Evolutionary conservation across 2,329 filamentous ascomycete genomes (phyloP).

Genomic region (Aspergillus alliaceus): DNA sequence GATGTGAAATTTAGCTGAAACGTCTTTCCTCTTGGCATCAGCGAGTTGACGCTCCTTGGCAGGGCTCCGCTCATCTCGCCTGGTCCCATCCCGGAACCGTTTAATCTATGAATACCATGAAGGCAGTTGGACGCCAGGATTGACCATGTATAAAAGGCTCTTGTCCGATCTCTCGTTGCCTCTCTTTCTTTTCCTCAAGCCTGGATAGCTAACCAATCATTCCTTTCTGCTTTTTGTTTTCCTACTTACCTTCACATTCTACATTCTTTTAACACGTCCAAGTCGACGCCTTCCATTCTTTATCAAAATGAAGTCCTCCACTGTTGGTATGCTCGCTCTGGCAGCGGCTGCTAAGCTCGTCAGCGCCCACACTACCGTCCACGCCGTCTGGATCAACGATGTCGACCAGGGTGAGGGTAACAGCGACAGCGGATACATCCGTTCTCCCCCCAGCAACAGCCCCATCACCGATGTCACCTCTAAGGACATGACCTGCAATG

Average conservation of each 20-base stretch:
- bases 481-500: constrained; percentile 23
- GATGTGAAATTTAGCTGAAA: constrained; percentile 6
- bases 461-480: constrained; percentile 23
- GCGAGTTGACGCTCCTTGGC: constrained; percentile 6
- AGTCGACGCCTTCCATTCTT: constrained; percentile 9
- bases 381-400: constrained; percentile 24
- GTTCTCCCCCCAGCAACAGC: constrained; percentile 21
- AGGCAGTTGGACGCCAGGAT: not conserved
- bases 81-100: not conserved
- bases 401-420: constrained; percentile 22
- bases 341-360: constrained; percentile 22
- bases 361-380: constrained; percentile 21
- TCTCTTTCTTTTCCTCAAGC: not conserved
- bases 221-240: constrained; percentile 7
- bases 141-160: not conserved
- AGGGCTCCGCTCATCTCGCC: constrained; percentile 9
- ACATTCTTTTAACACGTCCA: constrained; percentile 3
- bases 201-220: constrained; percentile 9
- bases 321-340: constrained; percentile 23
- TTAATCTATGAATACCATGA: not conserved
- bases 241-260: not conserved
- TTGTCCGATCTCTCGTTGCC: not conserved
- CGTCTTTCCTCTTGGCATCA: not conserved
- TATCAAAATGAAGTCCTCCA: constrained; percentile 19
- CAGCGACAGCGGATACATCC: constrained; percentile 19